Evolutionary conservation across 2,329 filamentous ascomycete genomes (phyloP), one percentile per base, ranked within the genome.

Genomic region (Celoporthe dispersa): DNA sequence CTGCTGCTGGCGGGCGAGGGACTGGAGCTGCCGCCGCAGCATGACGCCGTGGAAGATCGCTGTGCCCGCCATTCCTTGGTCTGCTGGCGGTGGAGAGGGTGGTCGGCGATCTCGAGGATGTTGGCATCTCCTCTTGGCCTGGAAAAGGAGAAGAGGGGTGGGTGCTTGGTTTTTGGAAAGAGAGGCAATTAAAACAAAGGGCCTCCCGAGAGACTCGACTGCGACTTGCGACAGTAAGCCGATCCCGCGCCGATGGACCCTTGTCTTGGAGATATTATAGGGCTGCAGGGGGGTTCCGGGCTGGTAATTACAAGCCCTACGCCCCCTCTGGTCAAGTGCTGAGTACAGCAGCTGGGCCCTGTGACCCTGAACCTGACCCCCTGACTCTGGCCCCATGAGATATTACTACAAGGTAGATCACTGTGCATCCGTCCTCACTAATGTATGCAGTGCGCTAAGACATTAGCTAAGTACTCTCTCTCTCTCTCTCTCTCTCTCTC

Each of bases 21-120:
- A 61, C 14, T 75, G 74, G 55, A 76, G 64, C 33, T 77, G 75
- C 71, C 76, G 77, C 69, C 77, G 78, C 62, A 79, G 66, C 33
- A 75, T 67, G 14, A 72, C 73, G 63, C 77, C 74, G 66, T 73
- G 75, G 6, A 75, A 66, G 19, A 68, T 31, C 16, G 69, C 71
- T n/a, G 73, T 68, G 55, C 73, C 73, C 57, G 76, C 66, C 78
- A 76, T 75, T 22, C 31, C 33, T 61, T 61, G 3, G 19, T 61
- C 4, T 60, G 14, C 14, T 6, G 7, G 19, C 25, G 14, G 28
- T 37, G 16, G 31, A 31, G 25, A 39, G 22, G 55, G 59, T 25
- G 16, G 59, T n/a, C 22, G 59, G n/a, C 9, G 59, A 37, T 61
- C 53, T 31, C 28, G 12, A 19, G 1, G 25, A 28, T 31, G 19